These are phyloP conservation scores for Penicillium sp. DNA, from an alignment of 2,329 filamentous ascomycete species.

Conservation along the genomic window DNA sequence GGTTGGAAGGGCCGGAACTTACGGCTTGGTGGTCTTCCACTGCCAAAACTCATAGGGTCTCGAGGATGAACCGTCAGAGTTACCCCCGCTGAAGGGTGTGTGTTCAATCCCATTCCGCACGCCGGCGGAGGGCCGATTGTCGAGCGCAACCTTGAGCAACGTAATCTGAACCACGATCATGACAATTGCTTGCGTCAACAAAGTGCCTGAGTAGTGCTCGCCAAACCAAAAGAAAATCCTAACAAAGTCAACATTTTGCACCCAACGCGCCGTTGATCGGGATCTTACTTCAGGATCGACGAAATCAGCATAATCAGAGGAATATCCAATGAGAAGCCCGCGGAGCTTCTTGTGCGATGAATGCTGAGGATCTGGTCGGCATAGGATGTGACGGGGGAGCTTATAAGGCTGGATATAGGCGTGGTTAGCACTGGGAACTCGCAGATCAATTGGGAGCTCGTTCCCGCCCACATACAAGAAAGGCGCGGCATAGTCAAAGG, in stretches of 20 bases:
- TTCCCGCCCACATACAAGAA: constrained; percentile 43
- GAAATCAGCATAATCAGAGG: constrained; percentile 66
- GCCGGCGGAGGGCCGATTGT: constrained; percentile 51
- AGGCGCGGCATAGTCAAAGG: constrained; percentile 49
- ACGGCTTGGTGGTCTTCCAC: constrained; percentile 56
- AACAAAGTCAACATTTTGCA: constrained; percentile 5
- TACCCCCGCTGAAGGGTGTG: constrained; percentile 38
- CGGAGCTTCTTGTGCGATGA: constrained; percentile 57
- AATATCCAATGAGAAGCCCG: constrained; percentile 65
- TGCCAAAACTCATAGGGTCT: constrained; percentile 64
- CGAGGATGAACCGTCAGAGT: constrained; percentile 29
- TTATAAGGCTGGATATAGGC: constrained; percentile 50
- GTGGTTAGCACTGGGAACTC: constrained; percentile 2
- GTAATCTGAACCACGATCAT: constrained; percentile 60
- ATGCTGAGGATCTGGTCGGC: constrained; percentile 66
- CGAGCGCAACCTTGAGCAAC: constrained; percentile 60
- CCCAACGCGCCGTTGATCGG: constrained; percentile 3
- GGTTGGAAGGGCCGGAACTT: constrained; percentile 25
- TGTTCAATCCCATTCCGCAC: constrained; percentile 41
- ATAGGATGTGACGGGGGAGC: constrained; percentile 64
- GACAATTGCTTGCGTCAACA: constrained; percentile 59
- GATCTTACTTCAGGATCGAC: constrained; percentile 58
- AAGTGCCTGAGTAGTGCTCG: constrained; percentile 57
- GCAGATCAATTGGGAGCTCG: neutral
- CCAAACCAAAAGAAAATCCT: constrained; percentile 67